Conservation (phyloP, 345 rosid genomes). For the Sisymbrium irio region DNA sequence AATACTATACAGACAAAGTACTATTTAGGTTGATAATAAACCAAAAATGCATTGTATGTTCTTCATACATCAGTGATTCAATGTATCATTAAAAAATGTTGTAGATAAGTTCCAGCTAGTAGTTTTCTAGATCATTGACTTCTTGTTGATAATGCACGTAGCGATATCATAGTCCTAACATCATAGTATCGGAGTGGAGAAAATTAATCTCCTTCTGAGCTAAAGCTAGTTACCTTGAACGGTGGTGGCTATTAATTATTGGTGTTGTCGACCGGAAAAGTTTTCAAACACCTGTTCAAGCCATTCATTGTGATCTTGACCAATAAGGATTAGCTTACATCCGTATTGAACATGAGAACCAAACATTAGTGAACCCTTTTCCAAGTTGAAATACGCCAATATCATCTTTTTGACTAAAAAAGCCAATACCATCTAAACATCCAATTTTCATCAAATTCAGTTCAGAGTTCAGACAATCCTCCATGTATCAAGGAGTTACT, state of each 20-base stretch:
- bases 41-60: background rate
- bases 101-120: background rate
- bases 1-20: no score
- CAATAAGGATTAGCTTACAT: background rate
- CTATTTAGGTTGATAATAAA: background rate
- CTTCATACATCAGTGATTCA: background rate
- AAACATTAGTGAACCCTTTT: no score
- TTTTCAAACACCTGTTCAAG: background rate
- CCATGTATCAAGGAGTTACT: no score
- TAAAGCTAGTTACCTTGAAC: background rate
- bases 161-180: background rate
- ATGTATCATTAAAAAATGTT: background rate
- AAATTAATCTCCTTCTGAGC: background rate
- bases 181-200: background rate
- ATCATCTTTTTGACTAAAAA: no score
- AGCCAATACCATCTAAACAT: no score
- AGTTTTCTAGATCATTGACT: background rate
- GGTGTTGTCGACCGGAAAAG: background rate
- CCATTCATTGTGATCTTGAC: background rate
- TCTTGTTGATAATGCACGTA: background rate
- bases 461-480: no score
- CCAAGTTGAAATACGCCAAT: no score
- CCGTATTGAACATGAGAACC: no score
- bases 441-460: no score
- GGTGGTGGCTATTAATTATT: background rate